Conservation (phyloP, 163 green algal species). For the Volvox carteri region DNA sequence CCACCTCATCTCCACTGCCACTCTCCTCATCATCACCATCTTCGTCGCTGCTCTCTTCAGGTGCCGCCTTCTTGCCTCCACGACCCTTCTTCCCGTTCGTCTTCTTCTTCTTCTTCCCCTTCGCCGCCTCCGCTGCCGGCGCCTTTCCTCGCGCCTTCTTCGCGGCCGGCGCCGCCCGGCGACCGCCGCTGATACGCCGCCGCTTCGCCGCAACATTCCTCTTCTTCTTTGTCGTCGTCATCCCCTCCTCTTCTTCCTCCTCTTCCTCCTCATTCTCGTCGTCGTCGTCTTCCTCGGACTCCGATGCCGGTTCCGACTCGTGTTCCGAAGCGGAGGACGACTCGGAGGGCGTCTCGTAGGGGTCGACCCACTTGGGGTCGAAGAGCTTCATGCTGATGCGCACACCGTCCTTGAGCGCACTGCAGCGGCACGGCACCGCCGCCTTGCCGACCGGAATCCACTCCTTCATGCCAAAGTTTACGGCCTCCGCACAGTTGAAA, state of each 20-base stretch:
- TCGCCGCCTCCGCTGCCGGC: constrained; percentile 14
- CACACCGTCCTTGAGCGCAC: constrained; percentile 81
- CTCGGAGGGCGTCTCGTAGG: constrained; percentile 39
- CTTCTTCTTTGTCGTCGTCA: not conserved
- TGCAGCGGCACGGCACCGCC: constrained; percentile 51
- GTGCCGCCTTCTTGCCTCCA: too few relatives aligned
- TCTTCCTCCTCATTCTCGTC: constrained; percentile 42
- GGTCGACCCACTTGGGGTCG: constrained; percentile 62
- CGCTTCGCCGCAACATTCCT: not conserved
- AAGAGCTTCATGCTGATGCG: constrained; percentile 91
- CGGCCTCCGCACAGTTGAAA: constrained; percentile 95
- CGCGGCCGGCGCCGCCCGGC: not conserved
- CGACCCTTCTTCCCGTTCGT: not conserved
- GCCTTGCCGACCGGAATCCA: constrained; percentile 68
- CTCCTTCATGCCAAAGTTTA: constrained; percentile 89
- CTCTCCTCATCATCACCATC: constrained; percentile 27
- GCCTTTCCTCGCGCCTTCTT: constrained; percentile 33
- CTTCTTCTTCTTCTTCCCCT: constrained; percentile 26
- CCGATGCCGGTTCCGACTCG: constrained; percentile 16
- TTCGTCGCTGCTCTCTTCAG: not conserved
- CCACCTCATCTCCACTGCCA: not conserved
- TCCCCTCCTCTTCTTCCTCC: constrained; percentile 24
- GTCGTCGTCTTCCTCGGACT: constrained; percentile 23
- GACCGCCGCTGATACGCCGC: not conserved
- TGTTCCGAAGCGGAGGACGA: not conserved